Percentiles rank a stretch among this genome's conserved stretches.
phyloP scores from a whole-genome alignment of 2,329 filamentous ascomycete genomes.

The Epichloe hybrida region DNA sequence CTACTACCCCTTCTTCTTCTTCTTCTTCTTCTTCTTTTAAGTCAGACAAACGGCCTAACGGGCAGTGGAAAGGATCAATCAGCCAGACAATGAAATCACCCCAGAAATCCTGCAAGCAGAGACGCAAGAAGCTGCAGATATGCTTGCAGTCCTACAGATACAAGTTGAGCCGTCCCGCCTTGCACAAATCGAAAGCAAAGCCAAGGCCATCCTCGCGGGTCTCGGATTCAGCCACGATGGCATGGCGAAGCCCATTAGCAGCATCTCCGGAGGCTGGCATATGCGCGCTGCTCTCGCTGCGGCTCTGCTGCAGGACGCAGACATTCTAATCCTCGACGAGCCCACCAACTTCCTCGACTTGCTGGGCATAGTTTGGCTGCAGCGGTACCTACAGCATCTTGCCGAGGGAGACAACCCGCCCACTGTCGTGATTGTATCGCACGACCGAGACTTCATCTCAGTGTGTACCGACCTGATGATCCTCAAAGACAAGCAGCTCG shows the following conservation, averaged over 20 bases:
- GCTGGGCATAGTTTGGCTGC: conserved; percentile 73
- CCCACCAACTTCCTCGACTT: conserved; percentile 81
- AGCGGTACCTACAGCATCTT: conserved; percentile 52
- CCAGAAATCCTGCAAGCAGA: conserved; percentile 45
- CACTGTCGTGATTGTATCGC: conserved; percentile 68
- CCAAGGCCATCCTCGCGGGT: conserved; percentile 52
- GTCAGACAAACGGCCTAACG: neutral
- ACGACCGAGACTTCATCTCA: conserved; percentile 71
- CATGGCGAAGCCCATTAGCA: conserved; percentile 45
- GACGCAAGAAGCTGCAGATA: conserved; percentile 54
- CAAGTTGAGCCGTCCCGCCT: conserved; percentile 52
- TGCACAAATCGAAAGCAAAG: conserved; percentile 49
- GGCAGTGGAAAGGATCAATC: conserved; percentile 25
- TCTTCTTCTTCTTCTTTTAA: neutral
- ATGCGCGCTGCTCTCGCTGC: conserved; percentile 55
- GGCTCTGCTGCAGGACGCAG: conserved; percentile 56
- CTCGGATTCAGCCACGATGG: conserved; percentile 56
- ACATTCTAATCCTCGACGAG: conserved; percentile 73
- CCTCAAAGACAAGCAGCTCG: conserved; percentile 56
- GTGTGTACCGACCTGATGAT: conserved; percentile 67
- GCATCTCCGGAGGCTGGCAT: conserved; percentile 65
- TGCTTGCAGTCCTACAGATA: conserved; percentile 57
- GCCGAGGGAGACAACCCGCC: conserved; percentile 38
- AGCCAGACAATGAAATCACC: conserved; percentile 43
- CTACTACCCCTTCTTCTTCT: neutral